Conservation (phyloP, 2,329 filamentous ascomycete genomes). For the Fusarium floridanum region DNA sequence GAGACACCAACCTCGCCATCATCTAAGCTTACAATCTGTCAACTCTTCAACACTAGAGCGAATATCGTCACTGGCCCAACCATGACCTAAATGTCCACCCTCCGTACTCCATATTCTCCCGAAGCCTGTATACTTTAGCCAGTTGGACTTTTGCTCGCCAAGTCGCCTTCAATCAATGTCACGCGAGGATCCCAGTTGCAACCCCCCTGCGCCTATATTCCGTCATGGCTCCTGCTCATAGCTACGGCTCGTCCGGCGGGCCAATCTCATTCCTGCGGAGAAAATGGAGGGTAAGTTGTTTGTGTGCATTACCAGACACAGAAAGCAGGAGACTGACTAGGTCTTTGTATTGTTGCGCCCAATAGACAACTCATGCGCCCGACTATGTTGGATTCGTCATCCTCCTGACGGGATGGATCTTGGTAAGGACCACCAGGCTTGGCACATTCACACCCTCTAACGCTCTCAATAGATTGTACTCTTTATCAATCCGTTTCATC, state of each 20-base stretch:
- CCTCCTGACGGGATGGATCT: conserved; percentile 75
- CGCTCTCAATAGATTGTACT: conserved; percentile 44
- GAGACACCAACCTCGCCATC: conserved; percentile 1
- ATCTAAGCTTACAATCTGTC: conserved; percentile 8
- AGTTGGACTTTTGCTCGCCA: neutral
- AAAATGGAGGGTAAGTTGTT: conserved; percentile 61
- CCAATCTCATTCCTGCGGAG: conserved; percentile 52
- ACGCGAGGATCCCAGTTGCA: conserved; percentile 17
- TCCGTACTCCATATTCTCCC: neutral
- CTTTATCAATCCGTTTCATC: conserved; percentile 85
- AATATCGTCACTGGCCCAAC: neutral
- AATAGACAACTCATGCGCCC: conserved; percentile 82
- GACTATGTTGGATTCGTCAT: conserved; percentile 86
- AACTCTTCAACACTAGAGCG: conserved; percentile 15
- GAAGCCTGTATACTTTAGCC: neutral
- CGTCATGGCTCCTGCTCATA: conserved; percentile 46
- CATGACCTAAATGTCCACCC: neutral
- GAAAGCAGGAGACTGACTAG: neutral
- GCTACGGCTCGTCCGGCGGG: conserved; percentile 29
- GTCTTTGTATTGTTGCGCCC: neutral
- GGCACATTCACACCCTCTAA: conserved; percentile 10
- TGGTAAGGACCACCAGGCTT: conserved; percentile 57
- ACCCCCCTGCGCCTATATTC: neutral
- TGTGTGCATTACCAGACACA: neutral
- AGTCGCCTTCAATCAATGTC: conserved; percentile 16